Evolutionary conservation across 2,329 filamentous ascomycete species (phyloP).

Genomic region (Epichloe scottii): DNA sequence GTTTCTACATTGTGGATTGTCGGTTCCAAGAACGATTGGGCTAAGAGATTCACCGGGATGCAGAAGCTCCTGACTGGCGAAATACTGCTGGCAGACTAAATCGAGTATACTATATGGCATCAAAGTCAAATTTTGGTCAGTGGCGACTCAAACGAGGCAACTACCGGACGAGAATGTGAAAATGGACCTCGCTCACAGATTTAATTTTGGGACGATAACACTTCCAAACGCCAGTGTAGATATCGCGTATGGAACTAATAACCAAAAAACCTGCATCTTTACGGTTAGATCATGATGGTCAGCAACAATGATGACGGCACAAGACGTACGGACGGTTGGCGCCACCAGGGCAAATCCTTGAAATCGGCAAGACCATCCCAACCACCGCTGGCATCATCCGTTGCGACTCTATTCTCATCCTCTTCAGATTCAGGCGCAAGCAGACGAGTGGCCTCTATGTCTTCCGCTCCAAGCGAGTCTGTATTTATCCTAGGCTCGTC

Average conservation of each 20-base stretch:
- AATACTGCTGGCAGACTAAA: constrained; percentile 74
- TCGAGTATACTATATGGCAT: constrained; percentile 48
- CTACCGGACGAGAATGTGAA: background rate
- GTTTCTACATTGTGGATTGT: constrained; percentile 70
- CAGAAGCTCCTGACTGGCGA: constrained; percentile 48
- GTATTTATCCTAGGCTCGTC: background rate
- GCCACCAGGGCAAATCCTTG: constrained; percentile 47
- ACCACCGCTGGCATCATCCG: constrained; percentile 10
- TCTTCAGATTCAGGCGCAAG: background rate
- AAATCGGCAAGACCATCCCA: constrained; percentile 48
- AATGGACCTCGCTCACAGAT: constrained; percentile 41
- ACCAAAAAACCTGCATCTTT: constrained; percentile 57
- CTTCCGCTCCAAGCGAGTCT: background rate
- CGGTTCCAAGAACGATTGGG: constrained; percentile 48
- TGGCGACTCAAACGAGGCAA: background rate
- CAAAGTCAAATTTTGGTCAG: background rate
- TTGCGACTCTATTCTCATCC: background rate
- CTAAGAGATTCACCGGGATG: constrained; percentile 38
- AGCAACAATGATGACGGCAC: constrained; percentile 12
- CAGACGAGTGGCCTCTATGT: constrained; percentile 4
- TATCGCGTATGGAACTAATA: constrained; percentile 66
- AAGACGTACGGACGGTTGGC: constrained; percentile 41
- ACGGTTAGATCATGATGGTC: constrained; percentile 10
- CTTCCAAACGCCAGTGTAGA: constrained; percentile 82
- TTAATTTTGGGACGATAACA: constrained; percentile 73